Conservation (phyloP, 108 stramenopile species). For the Discostella pseudostelligera region DNA sequence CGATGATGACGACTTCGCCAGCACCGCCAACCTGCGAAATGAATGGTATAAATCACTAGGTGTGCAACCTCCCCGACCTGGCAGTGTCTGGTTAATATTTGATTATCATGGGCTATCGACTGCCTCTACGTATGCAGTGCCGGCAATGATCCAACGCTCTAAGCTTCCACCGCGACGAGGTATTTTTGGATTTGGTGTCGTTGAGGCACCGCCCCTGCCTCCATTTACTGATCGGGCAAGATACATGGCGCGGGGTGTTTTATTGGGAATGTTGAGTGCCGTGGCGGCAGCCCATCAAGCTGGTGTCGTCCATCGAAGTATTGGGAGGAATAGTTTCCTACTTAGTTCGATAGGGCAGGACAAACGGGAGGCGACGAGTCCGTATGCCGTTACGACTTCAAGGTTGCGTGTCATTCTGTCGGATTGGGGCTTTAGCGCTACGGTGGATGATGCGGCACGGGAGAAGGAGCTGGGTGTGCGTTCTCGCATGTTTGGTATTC, state of each 20-base stretch:
- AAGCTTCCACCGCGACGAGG: constrained; percentile 62
- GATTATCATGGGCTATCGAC: constrained; percentile 78
- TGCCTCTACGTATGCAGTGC: constrained; percentile 48
- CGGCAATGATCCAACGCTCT: constrained; percentile 41
- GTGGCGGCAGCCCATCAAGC: constrained; percentile 68
- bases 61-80: constrained; percentile 64
- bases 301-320: constrained; percentile 77
- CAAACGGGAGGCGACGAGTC: constrained; percentile 66
- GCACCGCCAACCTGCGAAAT: constrained; percentile 48
- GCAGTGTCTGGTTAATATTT: constrained; percentile 71
- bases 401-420: constrained; percentile 57
- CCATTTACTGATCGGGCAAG: constrained; percentile 61
- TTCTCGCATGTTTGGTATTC: constrained; percentile 67
- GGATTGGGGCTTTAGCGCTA: constrained; percentile 75
- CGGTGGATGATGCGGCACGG: constrained; percentile 49
- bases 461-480: constrained; percentile 65
- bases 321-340: constrained; percentile 64
- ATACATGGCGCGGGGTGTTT: constrained; percentile 67
- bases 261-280: constrained; percentile 57
- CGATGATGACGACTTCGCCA: constrained; percentile 39
- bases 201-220: constrained; percentile 60
- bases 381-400: constrained; percentile 43
- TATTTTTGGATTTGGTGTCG: constrained; percentile 55
- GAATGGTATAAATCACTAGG: constrained; percentile 74
- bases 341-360: constrained; percentile 58